Evolutionary conservation across 2,329 filamentous ascomycete genomes (phyloP).

Genomic region (Sclerotinia spermophila): DNA sequence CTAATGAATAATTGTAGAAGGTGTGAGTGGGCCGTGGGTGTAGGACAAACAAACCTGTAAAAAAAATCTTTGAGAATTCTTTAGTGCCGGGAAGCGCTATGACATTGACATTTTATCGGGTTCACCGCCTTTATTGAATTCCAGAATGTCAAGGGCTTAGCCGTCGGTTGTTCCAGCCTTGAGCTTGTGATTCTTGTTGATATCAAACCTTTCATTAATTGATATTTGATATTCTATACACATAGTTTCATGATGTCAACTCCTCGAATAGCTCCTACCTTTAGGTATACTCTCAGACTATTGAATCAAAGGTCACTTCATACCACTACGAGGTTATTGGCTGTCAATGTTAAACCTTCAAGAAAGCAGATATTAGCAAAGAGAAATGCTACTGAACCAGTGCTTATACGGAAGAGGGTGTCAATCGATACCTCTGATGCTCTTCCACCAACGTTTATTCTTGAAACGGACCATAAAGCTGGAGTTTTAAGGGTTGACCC

Average conservation of each 20-base stretch:
- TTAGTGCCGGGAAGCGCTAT: constrained; percentile 9
- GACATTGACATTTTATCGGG: neutral
- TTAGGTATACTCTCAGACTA: neutral
- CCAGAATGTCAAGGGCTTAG: neutral
- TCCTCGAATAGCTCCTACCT: neutral
- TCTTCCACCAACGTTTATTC: constrained; percentile 28
- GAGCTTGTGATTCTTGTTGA: neutral
- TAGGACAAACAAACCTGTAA: neutral
- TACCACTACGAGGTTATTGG: neutral
- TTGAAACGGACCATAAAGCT: constrained; percentile 28
- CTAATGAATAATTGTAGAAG: neutral
- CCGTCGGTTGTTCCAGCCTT: neutral
- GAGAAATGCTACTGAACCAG: constrained; percentile 2
- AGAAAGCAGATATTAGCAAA: constrained; percentile 9
- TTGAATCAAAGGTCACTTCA: constrained; percentile 2
- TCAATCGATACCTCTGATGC: constrained; percentile 5
- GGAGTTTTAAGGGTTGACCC: constrained; percentile 30
- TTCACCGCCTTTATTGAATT: constrained; percentile 5
- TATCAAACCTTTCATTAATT: neutral
- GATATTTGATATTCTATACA: neutral
- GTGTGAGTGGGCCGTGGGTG: neutral
- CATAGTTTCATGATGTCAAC: neutral
- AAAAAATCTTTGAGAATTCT: constrained; percentile 13
- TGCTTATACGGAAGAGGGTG: neutral
- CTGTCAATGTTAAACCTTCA: neutral